A percentile compares a stretch with the other conserved stretches of the same genome.
Evolutionary conservation across 208 protist genomes (phyloP).

Genomic region (Endotrypanum monterogeii): DNA sequence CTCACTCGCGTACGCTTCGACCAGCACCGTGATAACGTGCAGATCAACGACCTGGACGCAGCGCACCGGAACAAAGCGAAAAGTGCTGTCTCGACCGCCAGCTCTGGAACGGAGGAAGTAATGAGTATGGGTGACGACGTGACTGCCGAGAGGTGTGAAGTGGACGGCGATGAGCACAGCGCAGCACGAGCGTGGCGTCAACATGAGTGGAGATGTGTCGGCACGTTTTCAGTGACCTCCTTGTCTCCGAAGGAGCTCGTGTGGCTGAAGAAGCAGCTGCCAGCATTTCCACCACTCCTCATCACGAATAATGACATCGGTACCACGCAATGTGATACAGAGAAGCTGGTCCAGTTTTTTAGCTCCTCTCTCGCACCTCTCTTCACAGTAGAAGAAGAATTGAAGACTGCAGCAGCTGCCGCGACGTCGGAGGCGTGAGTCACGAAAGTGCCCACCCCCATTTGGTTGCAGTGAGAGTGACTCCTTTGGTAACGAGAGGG

Average conservation of each 20-base stretch:
- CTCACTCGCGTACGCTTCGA: slow-evolving; percentile 55
- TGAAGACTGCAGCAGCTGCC: not conserved
- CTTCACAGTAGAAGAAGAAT: slow-evolving; percentile 29
- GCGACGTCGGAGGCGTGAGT: not conserved
- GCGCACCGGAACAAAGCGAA: not conserved
- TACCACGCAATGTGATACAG: slow-evolving; percentile 34
- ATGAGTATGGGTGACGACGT: not conserved
- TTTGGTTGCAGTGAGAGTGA: not conserved
- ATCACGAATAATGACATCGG: slow-evolving; percentile 45
- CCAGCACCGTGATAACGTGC: slow-evolving; percentile 20
- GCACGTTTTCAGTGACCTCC: slow-evolving; percentile 31
- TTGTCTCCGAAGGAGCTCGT: slow-evolving; percentile 56
- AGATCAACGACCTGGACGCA: slow-evolving; percentile 22
- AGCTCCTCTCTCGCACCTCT: slow-evolving; percentile 36
- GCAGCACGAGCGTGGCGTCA: not conserved
- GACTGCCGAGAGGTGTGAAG: not conserved
- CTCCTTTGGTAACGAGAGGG: too few relatives aligned
- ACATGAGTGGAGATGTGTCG: slow-evolving; percentile 40
- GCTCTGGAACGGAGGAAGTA: not conserved
- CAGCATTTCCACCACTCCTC: slow-evolving; percentile 45
- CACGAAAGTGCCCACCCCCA: not conserved
- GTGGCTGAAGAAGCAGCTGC: slow-evolving; percentile 65
- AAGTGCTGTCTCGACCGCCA: not conserved
- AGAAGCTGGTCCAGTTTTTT: slow-evolving; percentile 36
- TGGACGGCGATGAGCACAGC: not conserved